These are phyloP conservation scores for Straminergon stramineum DNA, from an alignment of 225 moss, liverwort and hornwort species.

Conservation along the genomic window DNA sequence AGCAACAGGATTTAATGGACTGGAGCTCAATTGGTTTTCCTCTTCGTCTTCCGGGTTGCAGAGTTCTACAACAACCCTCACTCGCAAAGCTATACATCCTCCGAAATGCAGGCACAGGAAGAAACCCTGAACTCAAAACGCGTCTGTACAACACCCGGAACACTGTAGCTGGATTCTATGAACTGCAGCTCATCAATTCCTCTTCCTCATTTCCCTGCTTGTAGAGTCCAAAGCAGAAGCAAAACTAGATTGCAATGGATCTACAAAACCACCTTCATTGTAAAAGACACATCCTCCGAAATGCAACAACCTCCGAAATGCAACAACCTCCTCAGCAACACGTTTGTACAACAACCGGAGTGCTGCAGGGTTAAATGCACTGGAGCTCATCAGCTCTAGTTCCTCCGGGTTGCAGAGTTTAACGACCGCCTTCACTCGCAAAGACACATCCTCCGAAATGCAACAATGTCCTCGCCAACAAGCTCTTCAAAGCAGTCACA, in stretches of 20 bases:
- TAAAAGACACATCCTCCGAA: neutral
- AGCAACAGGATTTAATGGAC: neutral
- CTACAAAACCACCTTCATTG: neutral
- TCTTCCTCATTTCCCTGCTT: neutral
- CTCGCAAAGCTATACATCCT: neutral
- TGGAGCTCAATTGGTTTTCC: neutral
- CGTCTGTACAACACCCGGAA: neutral
- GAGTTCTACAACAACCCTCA: neutral
- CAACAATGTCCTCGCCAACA: neutral
- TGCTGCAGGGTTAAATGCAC: neutral
- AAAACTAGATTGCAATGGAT: neutral
- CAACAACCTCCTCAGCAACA: neutral
- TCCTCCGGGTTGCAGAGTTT: neutral
- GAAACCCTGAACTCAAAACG: neutral
- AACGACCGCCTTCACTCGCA: no score
- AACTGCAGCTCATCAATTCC: neutral
- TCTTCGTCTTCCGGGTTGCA: neutral
- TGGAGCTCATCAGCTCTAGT: neutral
- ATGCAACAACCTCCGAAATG: neutral
- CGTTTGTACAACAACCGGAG: neutral
- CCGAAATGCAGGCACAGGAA: neutral
- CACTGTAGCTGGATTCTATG: neutral
- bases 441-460: neutral
- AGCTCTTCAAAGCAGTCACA: neutral
- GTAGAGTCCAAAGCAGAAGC: neutral